A percentile compares a stretch with the other conserved stretches of the same genome.
These are phyloP conservation scores for Monosporascus cannonballus DNA, from an alignment of 2,329 filamentous ascomycete species.

Conservation along the genomic window DNA sequence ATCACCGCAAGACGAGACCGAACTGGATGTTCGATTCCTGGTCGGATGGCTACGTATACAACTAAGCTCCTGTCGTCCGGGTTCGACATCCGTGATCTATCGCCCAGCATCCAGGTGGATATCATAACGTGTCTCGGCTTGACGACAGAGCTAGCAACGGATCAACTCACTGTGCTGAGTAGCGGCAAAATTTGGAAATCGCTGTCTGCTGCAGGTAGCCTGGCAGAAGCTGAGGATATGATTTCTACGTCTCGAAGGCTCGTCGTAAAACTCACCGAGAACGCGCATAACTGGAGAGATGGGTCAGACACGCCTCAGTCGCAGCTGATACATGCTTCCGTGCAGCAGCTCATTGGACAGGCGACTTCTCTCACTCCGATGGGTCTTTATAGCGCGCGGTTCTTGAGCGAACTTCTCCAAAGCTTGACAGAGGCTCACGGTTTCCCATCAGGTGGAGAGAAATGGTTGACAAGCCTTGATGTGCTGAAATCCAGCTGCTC, in stretches of 20 bases:
- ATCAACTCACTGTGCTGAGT: conserved; percentile 44
- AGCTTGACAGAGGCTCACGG: conserved; percentile 41
- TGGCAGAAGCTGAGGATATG: conserved; percentile 37
- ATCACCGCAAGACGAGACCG: conserved; percentile 47
- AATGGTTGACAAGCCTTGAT: conserved; percentile 38
- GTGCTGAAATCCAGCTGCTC: conserved; percentile 40
- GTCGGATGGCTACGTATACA: conserved; percentile 70
- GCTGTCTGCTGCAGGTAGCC: conserved; percentile 28
- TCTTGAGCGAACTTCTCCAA: conserved; percentile 44
- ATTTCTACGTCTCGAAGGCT: conserved; percentile 33
- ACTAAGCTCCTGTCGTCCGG: conserved; percentile 47
- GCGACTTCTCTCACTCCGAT: conserved; percentile 35
- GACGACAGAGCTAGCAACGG: conserved; percentile 44
- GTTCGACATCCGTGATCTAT: conserved; percentile 32
- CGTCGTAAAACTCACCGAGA: conserved; percentile 28
- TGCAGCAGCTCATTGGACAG: conserved; percentile 38
- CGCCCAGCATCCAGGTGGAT: conserved; percentile 39
- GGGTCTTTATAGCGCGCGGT: conserved; percentile 47
- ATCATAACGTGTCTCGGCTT: conserved; percentile 46
- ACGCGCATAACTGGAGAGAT: conserved; percentile 33
- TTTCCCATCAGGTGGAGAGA: conserved; percentile 37
- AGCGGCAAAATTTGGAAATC: conserved; percentile 41
- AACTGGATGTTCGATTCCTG: conserved; percentile 64
- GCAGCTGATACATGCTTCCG: conserved; percentile 33
- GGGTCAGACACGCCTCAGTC: conserved; percentile 27